Evolutionary conservation across 805 yeast genomes (phyloP).

Genomic region (Kregervanrija fluxuum): DNA sequence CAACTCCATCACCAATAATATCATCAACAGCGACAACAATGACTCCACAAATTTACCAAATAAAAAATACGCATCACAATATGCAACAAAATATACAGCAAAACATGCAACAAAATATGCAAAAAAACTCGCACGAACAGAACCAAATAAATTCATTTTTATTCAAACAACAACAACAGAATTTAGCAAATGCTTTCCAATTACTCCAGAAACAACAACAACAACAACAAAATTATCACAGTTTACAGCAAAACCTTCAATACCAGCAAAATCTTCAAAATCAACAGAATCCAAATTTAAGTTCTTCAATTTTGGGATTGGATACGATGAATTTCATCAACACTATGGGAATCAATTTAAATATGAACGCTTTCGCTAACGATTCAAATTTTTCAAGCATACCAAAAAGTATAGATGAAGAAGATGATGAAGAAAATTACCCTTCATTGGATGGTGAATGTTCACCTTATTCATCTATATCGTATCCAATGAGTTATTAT

Average conservation of each 20-base stretch:
- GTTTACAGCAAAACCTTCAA: conserved; percentile 2
- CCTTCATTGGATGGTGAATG: conserved; percentile 13
- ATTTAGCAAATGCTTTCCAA: neutral
- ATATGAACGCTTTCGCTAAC: no score
- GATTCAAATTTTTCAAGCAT: neutral
- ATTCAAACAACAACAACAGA: neutral
- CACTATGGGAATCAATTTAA: no score
- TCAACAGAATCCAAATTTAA: conserved; percentile 1
- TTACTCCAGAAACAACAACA: conserved; percentile 1
- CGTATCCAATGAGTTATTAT: conserved; percentile 4
- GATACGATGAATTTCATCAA: no score
- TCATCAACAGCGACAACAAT: neutral
- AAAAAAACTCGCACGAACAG: neutral
- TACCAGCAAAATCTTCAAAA: conserved; percentile 5
- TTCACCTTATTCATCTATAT: conserved; percentile 2
- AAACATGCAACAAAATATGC: neutral
- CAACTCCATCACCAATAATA: conserved; percentile 3
- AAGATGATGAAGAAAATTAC: conserved; percentile 8
- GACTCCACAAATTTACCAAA: neutral
- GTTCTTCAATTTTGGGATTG: no score
- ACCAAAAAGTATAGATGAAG: neutral
- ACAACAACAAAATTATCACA: conserved; percentile 2
- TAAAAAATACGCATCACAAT: neutral
- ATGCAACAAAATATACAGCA: neutral
- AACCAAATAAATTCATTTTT: neutral